Base-by-base conservation (phyloP, 768 basidiomycete genomes). In the Termitomyces sp. region DNA sequence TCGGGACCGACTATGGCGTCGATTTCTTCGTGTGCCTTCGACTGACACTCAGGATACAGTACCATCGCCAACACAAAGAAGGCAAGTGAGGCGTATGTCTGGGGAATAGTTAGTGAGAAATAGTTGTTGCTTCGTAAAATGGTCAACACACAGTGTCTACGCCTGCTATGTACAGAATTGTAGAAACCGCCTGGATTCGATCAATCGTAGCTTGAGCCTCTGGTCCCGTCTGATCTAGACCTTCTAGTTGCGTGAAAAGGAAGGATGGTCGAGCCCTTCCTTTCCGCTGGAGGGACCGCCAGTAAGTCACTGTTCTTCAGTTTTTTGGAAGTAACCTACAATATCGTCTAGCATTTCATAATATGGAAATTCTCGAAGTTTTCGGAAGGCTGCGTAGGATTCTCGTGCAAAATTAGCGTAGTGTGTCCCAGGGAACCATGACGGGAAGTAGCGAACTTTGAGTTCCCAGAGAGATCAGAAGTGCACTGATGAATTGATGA, bases 61-160 rank as follows among this genome's bases (percentile, higher is more conserved):
- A 62, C 48, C 67, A 69, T 71, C 5, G 63, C 69, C 23, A 67
- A 54, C 44, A 71, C 62, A 32, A 65, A 67, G 20, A 57, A 51
- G 2, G 66, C 52, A 1, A 67, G 54, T 18, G 61, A 61, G 11
- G 65, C 61, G 9, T 63, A 66, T 20, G 67, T 68, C 63, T 68
- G 39, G 6, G 33, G 33, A 29, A 15, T 16, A 6, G 1, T 36
- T 18, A 47, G 22, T 48, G 5, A 45, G 13, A 7, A 18, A 31
- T 22, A 11, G 18, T n/a, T 15, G 16, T 2, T 27, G 16, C 3
- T 32, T 27, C 16, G 35, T 32, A 43, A 23, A 13, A 52, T 18
- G 13, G 20, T 18, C 5, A n/a, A 41, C 54, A 38, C 27, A 62
- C 61, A 20, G 61, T 62, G 16, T 62, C 61, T 42, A 52, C 50